Percentiles rank a stretch among this genome's conserved stretches.
These are phyloP conservation scores for Carallia brachiata DNA, from an alignment of 345 rosid genomes.

Conservation along the genomic window DNA sequence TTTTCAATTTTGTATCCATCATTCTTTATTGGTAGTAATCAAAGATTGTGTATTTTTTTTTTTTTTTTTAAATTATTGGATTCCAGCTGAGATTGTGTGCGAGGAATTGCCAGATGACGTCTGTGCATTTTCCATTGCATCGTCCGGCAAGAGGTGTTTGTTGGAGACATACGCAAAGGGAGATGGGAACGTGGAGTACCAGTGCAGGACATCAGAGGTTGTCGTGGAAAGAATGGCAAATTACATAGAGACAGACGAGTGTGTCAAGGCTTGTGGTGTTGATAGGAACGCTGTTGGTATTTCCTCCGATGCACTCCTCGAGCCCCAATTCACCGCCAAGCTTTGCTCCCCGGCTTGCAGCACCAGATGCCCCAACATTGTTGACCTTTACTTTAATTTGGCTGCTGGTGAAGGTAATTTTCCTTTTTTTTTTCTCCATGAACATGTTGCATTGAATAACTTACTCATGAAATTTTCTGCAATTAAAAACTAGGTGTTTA, in stretches of 20 bases:
- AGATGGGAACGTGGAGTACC: slow-evolving; percentile 49
- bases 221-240: slow-evolving; percentile 70
- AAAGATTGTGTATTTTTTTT: not conserved
- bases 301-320: slow-evolving; percentile 84
- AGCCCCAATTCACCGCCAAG: slow-evolving; percentile 66
- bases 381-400: slow-evolving; percentile 88
- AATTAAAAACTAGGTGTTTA: too few species aligned
- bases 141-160: slow-evolving; percentile 81
- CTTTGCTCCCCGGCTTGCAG: slow-evolving; percentile 79
- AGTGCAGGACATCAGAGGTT: slow-evolving; percentile 83
- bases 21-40: not conserved
- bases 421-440: not conserved
- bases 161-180: slow-evolving; percentile 48
- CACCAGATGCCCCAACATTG: slow-evolving; percentile 80
- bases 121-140: slow-evolving; percentile 70
- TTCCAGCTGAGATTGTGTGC: slow-evolving; percentile 57
- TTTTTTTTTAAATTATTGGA: not conserved
- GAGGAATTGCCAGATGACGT: slow-evolving; percentile 64
- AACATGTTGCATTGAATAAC: not conserved
- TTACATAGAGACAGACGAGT: slow-evolving; percentile 72
- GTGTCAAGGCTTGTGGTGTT: slow-evolving; percentile 81
- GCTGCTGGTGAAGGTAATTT: slow-evolving; percentile 94
- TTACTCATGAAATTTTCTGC: too few species aligned
- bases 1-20: not conserved
- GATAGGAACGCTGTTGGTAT: slow-evolving; percentile 80